A percentile compares a stretch with the other conserved stretches of the same genome.
These are phyloP conservation scores for Trichoderma koningii DNA, from an alignment of 2,329 filamentous ascomycete species.

Conservation along the genomic window DNA sequence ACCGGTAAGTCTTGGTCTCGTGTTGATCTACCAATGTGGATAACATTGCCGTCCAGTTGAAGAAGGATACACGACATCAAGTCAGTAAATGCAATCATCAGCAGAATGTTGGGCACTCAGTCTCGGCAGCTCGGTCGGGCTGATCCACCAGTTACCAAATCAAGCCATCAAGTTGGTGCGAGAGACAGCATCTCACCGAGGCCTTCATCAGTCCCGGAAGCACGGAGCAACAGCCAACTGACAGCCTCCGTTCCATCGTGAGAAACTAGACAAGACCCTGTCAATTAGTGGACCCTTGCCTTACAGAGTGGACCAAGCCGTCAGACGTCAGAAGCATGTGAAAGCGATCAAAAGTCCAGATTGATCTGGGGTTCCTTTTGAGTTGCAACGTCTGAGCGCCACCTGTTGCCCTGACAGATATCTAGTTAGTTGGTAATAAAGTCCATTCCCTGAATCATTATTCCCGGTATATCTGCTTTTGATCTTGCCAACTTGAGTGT, in stretches of 20 bases:
- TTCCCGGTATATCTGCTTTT: background rate
- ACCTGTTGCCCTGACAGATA: background rate
- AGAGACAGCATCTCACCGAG: background rate
- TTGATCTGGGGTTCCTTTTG: constrained; percentile 15
- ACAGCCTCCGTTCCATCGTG: background rate
- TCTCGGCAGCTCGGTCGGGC: background rate
- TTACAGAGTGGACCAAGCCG: background rate
- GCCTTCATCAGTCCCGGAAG: background rate
- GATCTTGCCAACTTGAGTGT: background rate
- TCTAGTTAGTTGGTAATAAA: background rate
- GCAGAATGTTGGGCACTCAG: background rate
- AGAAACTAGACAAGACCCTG: constrained; percentile 16
- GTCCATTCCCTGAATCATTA: background rate
- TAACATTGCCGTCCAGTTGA: too few species aligned
- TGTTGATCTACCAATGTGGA: too few species aligned
- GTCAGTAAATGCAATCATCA: too few species aligned
- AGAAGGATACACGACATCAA: too few species aligned
- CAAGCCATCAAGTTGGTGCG: background rate
- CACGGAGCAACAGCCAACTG: background rate
- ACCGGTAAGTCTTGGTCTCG: too few species aligned
- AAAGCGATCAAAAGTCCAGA: constrained; percentile 18
- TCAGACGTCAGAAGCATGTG: constrained; percentile 19
- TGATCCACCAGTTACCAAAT: background rate
- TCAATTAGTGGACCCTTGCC: constrained; percentile 3
- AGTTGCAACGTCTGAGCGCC: constrained; percentile 1